A percentile compares a stretch with the other conserved stretches of the same genome.
Evolutionary conservation across 441 rosid genomes (phyloP).

Genomic region (Rhodomyrtus psidioides): DNA sequence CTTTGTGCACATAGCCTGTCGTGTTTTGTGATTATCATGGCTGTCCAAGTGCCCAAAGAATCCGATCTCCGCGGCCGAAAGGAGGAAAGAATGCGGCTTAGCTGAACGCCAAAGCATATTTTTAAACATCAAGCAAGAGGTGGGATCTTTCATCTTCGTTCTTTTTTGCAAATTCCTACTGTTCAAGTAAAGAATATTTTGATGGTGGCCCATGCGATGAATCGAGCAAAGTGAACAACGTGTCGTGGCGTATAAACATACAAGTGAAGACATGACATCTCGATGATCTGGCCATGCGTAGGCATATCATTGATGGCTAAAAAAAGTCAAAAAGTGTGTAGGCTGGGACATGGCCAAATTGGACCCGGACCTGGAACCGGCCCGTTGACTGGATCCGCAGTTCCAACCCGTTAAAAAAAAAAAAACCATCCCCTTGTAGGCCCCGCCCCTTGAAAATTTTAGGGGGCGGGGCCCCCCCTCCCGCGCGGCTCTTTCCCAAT

Average conservation of each 20-base stretch:
- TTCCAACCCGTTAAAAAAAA: too few relatives aligned
- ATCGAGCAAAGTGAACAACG: not conserved
- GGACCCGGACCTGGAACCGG: too few relatives aligned
- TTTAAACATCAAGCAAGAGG: not conserved
- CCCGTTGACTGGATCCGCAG: too few relatives aligned
- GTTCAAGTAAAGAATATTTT: not conserved
- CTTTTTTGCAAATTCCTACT: not conserved
- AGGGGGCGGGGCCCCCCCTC: too few relatives aligned
- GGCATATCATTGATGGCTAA: too few relatives aligned
- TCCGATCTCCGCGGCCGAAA: not conserved
- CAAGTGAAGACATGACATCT: too few relatives aligned
- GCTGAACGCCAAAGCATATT: not conserved
- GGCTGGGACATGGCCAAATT: too few relatives aligned
- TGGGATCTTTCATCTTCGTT: not conserved
- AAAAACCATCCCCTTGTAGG: too few relatives aligned
- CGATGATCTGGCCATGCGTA: not conserved
- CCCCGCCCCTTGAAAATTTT: too few relatives aligned
- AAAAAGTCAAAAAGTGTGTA: too few relatives aligned
- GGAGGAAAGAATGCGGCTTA: not conserved
- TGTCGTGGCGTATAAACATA: not conserved
- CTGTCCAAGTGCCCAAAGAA: not conserved
- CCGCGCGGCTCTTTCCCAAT: too few relatives aligned
- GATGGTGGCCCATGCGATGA: not conserved
- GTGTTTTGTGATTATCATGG: not conserved
- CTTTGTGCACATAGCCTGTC: not conserved